Base-by-base conservation (phyloP, 768 basidiomycete species). In the Tulasnella sp. region DNA sequence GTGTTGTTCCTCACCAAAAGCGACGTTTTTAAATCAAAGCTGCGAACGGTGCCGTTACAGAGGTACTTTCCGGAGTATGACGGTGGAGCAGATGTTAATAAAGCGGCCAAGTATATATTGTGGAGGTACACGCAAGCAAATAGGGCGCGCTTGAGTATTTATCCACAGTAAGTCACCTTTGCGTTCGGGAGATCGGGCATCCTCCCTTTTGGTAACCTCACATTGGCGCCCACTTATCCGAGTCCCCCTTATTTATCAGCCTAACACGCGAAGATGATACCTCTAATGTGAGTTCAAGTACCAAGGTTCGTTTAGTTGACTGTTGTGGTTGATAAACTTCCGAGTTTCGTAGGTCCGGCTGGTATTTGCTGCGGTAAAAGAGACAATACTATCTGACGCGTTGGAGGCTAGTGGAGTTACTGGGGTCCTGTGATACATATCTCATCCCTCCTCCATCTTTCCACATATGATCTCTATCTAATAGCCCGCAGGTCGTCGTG, bases 191-290 rank as follows among this genome's bases (percentile, higher is more conserved):
- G 1, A 46, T 20, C 14, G 3, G 9, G 50, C 75, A 18, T 48
- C 34, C 41, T 42, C 58, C 54, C 12, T 37, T 8, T n/a, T 69
- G 40, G 37, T 80, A 7, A n/a, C 74, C 85, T 84, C 24, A 0
- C 2, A 48, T 69, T 14, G 64, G 31, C 28, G 64, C 18, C 34
- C 8, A 69, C 18, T 69, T 18, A 69, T n/a, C 40, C 8, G 40
- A 24, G 22, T 14, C 24, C 3, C 34, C 9, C 31, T 44, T 1
- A 75, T 16, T 18, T 28, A 2, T 34, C 60, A 93, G 93, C 88
- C 84, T 96, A 79, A 96, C 94, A 9, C 93, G 96, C 85, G 95
- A 94, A 46, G 96, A 94, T 34, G 95, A 96, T 85, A 96, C 95
- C 44, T 90, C 90, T 7, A 96, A 96, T 84, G 93, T 96, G 83